These are phyloP conservation scores for Colletotrichum tropicale DNA, from an alignment of 2,329 filamentous ascomycete species.

Conservation along the genomic window DNA sequence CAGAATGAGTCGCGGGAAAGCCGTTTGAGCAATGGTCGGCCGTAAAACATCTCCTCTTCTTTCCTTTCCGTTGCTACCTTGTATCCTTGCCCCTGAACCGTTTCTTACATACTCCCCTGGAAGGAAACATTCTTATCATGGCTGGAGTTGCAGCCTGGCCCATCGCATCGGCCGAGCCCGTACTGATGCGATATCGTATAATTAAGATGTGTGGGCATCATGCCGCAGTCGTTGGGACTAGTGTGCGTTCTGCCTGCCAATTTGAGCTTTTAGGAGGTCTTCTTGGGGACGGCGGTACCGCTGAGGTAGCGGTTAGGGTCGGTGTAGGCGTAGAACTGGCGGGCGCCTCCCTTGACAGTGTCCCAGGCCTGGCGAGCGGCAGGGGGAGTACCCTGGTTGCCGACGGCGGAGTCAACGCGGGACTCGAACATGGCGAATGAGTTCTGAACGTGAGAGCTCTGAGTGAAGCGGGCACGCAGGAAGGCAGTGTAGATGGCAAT, in stretches of 20 bases:
- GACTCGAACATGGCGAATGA: conserved; percentile 75
- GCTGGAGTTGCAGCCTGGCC: conserved; percentile 8
- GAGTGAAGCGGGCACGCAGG: conserved; percentile 85
- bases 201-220: not conserved
- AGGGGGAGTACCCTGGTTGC: conserved; percentile 86
- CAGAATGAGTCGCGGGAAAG: conserved; percentile 11
- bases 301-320: conserved; percentile 77
- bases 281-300: conserved; percentile 57
- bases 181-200: not conserved
- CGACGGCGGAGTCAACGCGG: conserved; percentile 80
- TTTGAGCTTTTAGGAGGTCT: conserved; percentile 39
- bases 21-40: conserved; percentile 13
- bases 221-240: not conserved
- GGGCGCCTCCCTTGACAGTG: conserved; percentile 72
- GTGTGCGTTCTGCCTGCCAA: not conserved
- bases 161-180: conserved; percentile 13
- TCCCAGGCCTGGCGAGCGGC: conserved; percentile 82
- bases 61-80: conserved; percentile 8
- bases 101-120: not conserved
- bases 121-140: not conserved
- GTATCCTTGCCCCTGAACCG: not conserved
- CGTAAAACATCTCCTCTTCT: not conserved
- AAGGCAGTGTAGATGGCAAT: conserved; percentile 87
- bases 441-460: conserved; percentile 92
- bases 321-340: conserved; percentile 79